These are phyloP conservation scores for Aulographum hederae DNA, from an alignment of 2,329 filamentous ascomycete species.

Conservation along the genomic window DNA sequence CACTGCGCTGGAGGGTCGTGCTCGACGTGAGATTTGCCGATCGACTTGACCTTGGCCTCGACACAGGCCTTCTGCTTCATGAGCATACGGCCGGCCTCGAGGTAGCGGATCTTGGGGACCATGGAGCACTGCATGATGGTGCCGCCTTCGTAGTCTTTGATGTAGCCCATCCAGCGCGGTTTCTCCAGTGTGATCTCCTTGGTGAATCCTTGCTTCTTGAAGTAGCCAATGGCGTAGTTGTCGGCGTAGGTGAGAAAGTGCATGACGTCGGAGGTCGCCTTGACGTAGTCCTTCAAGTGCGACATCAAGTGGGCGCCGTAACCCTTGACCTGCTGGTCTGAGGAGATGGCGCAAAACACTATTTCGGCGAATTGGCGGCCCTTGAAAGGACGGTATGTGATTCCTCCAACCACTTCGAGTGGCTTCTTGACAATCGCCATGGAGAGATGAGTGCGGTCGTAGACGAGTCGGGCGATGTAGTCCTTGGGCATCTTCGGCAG, in stretches of 20 bases:
- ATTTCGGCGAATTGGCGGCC: conserved; percentile 90
- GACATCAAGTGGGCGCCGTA: conserved; percentile 98
- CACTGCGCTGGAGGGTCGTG: conserved; percentile 75
- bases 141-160: conserved; percentile 97
- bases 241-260: conserved; percentile 97
- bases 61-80: conserved; percentile 95
- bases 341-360: conserved; percentile 94
- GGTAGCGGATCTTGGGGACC: conserved; percentile 85
- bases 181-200: conserved; percentile 92
- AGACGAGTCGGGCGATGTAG: conserved; percentile 92
- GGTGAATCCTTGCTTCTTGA: conserved; percentile 97
- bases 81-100: conserved; percentile 83
- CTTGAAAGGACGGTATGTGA: conserved; percentile 90
- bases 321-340: conserved; percentile 95
- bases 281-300: conserved; percentile 94
- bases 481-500: conserved; percentile 98
- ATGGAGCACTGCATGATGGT: conserved; percentile 99
- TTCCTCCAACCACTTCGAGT: conserved; percentile 79
- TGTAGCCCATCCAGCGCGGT: conserved; percentile 96
- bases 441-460: conserved; percentile 87
- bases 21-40: conserved; percentile 73
- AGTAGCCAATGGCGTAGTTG: conserved; percentile 97
- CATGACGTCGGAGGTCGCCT: conserved; percentile 91
- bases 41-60: conserved; percentile 83
- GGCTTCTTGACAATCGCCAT: conserved; percentile 97